Evolutionary conservation across 768 basidiomycete species (phyloP).

Genomic region (Lactarius hatsudake): DNA sequence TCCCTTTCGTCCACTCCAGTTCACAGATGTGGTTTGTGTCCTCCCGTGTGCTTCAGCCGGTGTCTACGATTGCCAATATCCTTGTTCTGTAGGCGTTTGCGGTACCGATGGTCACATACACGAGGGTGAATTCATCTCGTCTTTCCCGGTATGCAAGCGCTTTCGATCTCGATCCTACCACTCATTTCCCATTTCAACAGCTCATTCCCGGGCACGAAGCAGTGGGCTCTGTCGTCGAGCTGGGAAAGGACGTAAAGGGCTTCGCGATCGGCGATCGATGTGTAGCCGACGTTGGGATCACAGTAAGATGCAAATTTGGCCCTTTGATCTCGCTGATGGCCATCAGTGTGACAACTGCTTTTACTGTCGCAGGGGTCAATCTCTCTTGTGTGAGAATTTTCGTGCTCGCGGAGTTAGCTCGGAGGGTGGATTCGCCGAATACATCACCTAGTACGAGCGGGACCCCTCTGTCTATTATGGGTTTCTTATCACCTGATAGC

Average conservation of each 20-base stretch:
- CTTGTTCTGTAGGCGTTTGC: constrained; percentile 48
- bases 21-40: constrained; percentile 30
- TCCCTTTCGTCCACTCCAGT: constrained; percentile 20
- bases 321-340: constrained; percentile 2
- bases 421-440: constrained; percentile 89
- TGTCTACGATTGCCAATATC: constrained; percentile 8
- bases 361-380: constrained; percentile 82
- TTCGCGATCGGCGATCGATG: constrained; percentile 78
- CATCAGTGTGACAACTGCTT: constrained; percentile 78
- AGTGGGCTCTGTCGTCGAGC: constrained; percentile 67
- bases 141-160: constrained; percentile 54
- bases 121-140: constrained; percentile 66
- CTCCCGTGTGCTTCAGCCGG: background rate
- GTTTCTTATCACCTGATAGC: constrained; percentile 35
- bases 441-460: constrained; percentile 69
- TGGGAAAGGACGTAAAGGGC: constrained; percentile 77
- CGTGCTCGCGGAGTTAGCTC: constrained; percentile 73
- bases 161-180: background rate
- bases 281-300: constrained; percentile 76
- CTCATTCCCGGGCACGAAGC: constrained; percentile 75
- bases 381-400: constrained; percentile 83
- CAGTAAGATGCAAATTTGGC: constrained; percentile 43
- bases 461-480: background rate
- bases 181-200: constrained; percentile 33
- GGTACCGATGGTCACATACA: constrained; percentile 67